Base-by-base conservation (phyloP, 2,329 filamentous ascomycete genomes). In the Fusarium acutatum region DNA sequence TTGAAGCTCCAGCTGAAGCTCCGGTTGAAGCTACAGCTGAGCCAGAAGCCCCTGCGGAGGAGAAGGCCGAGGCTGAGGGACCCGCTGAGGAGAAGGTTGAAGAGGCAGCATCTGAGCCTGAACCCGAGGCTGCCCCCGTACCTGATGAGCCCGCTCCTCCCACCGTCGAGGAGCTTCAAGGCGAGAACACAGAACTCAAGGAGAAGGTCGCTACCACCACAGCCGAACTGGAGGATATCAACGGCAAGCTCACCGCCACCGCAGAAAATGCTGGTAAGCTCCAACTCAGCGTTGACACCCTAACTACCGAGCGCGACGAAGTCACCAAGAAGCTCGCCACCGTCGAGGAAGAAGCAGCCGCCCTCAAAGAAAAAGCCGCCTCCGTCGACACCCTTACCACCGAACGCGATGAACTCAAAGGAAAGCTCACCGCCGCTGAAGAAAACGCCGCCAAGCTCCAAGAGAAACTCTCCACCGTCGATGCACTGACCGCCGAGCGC, bases 301-400 rank as follows among this genome's bases (percentile, higher is more conserved):
- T 74, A 1, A 58, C 60, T 1, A 24, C 67, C 2, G 75, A 77
- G 64, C 75, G 72, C 2, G 75, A 77, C 15, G 75, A 78, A 44
- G 66, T 78, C 17, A 69, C 75, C 11, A 65, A 68, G 61, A 78
- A 78, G 58, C 72, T 78, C 6, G 63, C 73, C 20, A 54, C 56
- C 10, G 57, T 69, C 0, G 69, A 75, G 6, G 71, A 75, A 34
- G 67, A 75, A 41, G 69, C 67, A 5, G 34, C 69, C 4, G 64
- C 69, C 3, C 69, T 76, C 2, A 60, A 76, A 6, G 71, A 67
- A 20, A 76, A 75, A 47, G 73, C 68, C 4, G 72, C 67, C 2
- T 69, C 54, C 2, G 53, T 75, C 1, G 74, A 76, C 1, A 41
- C 57, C 1, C 37, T 76, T 6, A 73, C 74, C 0, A 63, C 72